These are phyloP conservation scores for Pelargonium nanum DNA, from an alignment of 345 rosid species.

Conservation along the genomic window DNA sequence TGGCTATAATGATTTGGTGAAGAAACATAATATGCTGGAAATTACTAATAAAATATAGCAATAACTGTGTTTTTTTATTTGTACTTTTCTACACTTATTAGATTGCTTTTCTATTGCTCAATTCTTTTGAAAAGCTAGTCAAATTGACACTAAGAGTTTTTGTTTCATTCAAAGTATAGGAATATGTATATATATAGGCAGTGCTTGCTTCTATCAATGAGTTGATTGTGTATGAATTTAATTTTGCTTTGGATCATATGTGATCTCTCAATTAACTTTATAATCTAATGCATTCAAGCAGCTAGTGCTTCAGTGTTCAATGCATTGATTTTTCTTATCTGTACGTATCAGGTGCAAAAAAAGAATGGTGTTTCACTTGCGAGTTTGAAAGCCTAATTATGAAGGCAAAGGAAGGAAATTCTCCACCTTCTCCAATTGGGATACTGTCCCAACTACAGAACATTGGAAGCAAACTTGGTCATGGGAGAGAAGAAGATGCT, in stretches of 20 bases:
- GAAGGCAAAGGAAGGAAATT: conserved; percentile 63
- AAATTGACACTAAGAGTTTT: neutral
- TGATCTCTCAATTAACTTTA: neutral
- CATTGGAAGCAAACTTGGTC: conserved; percentile 65
- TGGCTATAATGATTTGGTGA: no score
- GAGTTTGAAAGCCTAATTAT: conserved; percentile 65
- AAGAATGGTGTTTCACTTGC: conserved; percentile 86
- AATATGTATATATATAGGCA: no score
- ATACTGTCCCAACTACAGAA: conserved; percentile 60
- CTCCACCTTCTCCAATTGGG: conserved; percentile 60
- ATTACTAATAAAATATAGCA: no score
- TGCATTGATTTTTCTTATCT: no score
- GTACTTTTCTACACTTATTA: neutral
- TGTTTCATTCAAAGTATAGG: no score
- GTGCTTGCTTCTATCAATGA: no score
- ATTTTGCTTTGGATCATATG: neutral
- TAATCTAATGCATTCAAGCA: no score
- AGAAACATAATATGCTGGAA: neutral
- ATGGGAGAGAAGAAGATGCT: conserved; percentile 95
- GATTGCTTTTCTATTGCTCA: neutral
- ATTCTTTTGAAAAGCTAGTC: no score
- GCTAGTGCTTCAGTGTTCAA: no score
- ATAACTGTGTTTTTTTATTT: no score
- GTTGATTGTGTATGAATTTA: neutral
- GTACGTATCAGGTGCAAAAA: no score